Evolutionary conservation across 345 rosid species (phyloP).

Genomic region (Kernera saxatilis): DNA sequence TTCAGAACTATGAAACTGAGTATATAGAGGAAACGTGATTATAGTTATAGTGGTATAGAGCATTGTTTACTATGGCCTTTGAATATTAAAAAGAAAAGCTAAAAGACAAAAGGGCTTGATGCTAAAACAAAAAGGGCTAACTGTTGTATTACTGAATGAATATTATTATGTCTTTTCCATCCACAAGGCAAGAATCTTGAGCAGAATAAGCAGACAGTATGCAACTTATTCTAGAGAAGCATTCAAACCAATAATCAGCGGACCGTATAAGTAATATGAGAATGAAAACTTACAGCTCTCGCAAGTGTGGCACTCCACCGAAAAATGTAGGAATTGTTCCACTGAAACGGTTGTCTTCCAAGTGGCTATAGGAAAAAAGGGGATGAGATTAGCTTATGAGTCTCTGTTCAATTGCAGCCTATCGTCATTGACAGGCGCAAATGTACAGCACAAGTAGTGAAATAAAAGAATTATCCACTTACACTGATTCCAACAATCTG

Average conservation of each 20-base stretch:
- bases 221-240: slow-evolving; percentile 10
- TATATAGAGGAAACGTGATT: not conserved
- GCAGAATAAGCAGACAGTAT: slow-evolving; percentile 10
- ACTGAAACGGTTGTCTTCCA: slow-evolving; percentile 62
- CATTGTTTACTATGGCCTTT: not conserved
- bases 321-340: slow-evolving; percentile 65
- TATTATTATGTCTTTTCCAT: not conserved
- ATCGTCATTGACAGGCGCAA: not conserved
- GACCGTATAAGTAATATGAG: not conserved
- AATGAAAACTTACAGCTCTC: slow-evolving; percentile 62
- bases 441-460: not conserved
- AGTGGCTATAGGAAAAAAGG: slow-evolving; percentile 45
- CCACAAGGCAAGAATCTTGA: slow-evolving; percentile 28
- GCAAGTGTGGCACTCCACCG: slow-evolving; percentile 45
- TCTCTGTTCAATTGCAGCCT: not conserved
- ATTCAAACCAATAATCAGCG: not conserved
- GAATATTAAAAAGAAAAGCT: slow-evolving; percentile 14
- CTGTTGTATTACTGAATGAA: slow-evolving; percentile 5
- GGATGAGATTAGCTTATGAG: slow-evolving; percentile 3
- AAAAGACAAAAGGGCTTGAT: slow-evolving; percentile 4
- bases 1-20: not conserved
- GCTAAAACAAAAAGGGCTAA: not conserved
- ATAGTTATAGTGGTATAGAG: not conserved
- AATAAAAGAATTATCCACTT: slow-evolving; percentile 21
- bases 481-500: slow-evolving; percentile 56